Base-by-base conservation (phyloP, 2,329 filamentous ascomycete species). In the Periglandula ipomoeae region DNA sequence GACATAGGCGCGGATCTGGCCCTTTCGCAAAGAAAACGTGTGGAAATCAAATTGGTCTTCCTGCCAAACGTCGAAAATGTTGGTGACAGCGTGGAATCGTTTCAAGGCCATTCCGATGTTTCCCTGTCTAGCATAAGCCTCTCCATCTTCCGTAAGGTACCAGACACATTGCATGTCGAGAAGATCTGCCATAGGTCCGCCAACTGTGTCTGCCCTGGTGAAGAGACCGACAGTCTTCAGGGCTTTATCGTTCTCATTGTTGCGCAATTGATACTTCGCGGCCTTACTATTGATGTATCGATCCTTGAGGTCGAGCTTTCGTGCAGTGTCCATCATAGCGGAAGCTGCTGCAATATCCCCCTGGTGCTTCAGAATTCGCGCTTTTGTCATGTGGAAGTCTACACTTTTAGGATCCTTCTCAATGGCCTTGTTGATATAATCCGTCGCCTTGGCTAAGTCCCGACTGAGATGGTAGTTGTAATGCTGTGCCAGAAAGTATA, bases 21-120 rank as follows among this genome's bases (percentile, higher is more conserved):
- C 94, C 68, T 97, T 98, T 19, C 93, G 78, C n/a, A 98, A 73
- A 19, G 89, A 96, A 68, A 98, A 98, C 64, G 82, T 89, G 74
- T 98, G 94, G 73, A 98, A 98, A 65, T 98, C 93, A 60, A 97
- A 96, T 62, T 98, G 93, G 59, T 98, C 93, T 65, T 98, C 94
- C 63, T 95, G 86, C 93, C 93, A 98, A 19, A 89, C 82, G 56
- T 97, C 91, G 60, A 98, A 98, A 56, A 98, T 94, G 67, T 87
- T 89, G 65, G 85, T 84, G 50, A 98, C 80, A 20, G 87, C 76
- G 55, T 90, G 87, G 67, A 96, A 91, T 44, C 94, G 82, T 73
- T 98, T 98, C 47, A 98, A 74, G 0, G 94, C 91, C 51, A 96
- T 76, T 4, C 85, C 89, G 42, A 87, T 71, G 58, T 95, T 89